Percentiles rank a stretch among this genome's conserved stretches.
These are phyloP conservation scores for Penicillium sp. DNA, from an alignment of 2,329 filamentous ascomycete species.

Conservation along the genomic window DNA sequence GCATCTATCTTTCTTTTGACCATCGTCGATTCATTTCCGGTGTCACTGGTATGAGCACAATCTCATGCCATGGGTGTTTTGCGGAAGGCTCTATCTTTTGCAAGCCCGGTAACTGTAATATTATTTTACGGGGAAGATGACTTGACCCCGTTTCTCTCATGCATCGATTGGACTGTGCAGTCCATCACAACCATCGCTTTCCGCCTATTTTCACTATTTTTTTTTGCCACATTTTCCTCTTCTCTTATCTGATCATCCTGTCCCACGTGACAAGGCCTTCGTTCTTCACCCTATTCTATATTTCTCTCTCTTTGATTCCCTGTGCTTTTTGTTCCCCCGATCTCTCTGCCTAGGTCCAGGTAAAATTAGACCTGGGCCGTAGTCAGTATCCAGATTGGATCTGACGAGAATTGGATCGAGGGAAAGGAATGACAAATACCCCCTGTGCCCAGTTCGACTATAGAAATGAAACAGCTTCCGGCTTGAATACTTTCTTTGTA, in stretches of 20 bases:
- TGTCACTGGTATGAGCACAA: conserved; percentile 38
- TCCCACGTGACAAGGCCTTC: conserved; percentile 19
- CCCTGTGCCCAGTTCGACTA: conserved; percentile 28
- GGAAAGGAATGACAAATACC: conserved; percentile 31
- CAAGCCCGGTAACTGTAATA: conserved; percentile 43
- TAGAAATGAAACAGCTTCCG: conserved; percentile 29
- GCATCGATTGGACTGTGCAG: conserved; percentile 1
- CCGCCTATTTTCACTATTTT: neutral
- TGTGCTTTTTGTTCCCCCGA: conserved; percentile 15
- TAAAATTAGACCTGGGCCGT: neutral
- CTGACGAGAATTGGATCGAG: conserved; percentile 17
- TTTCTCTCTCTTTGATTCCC: conserved; percentile 17
- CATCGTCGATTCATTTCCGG: conserved; percentile 28
- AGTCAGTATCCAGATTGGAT: neutral
- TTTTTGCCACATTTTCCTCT: conserved; percentile 9
- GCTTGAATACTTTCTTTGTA: conserved; percentile 6
- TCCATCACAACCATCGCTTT: conserved; percentile 24
- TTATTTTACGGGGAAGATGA: conserved; percentile 31
- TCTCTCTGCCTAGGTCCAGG: neutral
- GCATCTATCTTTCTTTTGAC: conserved; percentile 19
- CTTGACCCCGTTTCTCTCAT: conserved; percentile 16
- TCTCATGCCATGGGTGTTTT: conserved; percentile 20
- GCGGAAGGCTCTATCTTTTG: conserved; percentile 22
- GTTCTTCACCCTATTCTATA: conserved; percentile 12
- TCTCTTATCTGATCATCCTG: conserved; percentile 19